Conservation (phyloP, 768 basidiomycete genomes). For the Serendipita sp. region DNA sequence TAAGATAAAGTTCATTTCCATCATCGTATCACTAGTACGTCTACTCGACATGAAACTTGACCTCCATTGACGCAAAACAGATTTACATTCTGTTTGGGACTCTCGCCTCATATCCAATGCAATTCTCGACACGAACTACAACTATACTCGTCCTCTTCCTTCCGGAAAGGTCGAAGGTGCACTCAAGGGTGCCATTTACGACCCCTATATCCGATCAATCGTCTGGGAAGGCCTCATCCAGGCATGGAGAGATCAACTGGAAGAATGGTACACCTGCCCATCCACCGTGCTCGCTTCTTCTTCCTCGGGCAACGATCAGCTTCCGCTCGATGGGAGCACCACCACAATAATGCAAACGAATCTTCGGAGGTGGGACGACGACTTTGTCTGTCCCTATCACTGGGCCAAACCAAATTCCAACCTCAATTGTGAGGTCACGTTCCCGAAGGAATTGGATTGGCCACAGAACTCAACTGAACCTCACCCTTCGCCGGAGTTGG, state of each 20-base stretch:
- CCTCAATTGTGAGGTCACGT: constrained; percentile 71
- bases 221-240: constrained; percentile 69
- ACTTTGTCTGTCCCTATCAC: constrained; percentile 51
- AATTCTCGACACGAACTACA: constrained; percentile 51
- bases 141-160: constrained; percentile 67
- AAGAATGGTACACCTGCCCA: constrained; percentile 58
- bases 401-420: constrained; percentile 62
- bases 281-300: constrained; percentile 6
- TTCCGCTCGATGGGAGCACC: not conserved
- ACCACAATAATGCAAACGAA: constrained; percentile 14
- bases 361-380: constrained; percentile 30
- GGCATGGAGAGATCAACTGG: constrained; percentile 46
- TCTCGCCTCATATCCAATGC: constrained; percentile 64
- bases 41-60: not conserved
- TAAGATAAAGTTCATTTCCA: constrained; percentile 58
- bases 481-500: constrained; percentile 46
- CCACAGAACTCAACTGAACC: constrained; percentile 23
- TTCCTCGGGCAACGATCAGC: not conserved
- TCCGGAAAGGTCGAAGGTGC: constrained; percentile 45
- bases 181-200: constrained; percentile 70
- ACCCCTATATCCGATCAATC: constrained; percentile 73
- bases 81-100: constrained; percentile 86
- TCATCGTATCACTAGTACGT: constrained; percentile 52
- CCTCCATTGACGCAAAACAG: constrained; percentile 20
- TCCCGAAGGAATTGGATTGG: constrained; percentile 55